These are phyloP conservation scores for Metschnikowia koreensis DNA, from an alignment of 805 yeast genomes.

Conservation along the genomic window DNA sequence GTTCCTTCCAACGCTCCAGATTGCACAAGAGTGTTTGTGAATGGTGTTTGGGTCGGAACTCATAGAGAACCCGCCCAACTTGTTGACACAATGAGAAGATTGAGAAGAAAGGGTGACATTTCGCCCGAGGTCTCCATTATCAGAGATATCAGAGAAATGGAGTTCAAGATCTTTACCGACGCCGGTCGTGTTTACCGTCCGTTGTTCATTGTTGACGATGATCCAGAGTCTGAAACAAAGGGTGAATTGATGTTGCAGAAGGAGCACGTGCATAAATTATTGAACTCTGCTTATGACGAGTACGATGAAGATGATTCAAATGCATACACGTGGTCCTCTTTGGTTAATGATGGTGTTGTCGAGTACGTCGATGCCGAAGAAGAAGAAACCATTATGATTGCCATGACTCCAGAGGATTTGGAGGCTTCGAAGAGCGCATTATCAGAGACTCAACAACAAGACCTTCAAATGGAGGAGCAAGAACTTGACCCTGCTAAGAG, in stretches of 20 bases:
- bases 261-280: constrained; percentile 73
- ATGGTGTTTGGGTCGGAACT: constrained; percentile 99
- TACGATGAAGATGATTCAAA: constrained; percentile 51
- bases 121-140: constrained; percentile 95
- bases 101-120: constrained; percentile 93
- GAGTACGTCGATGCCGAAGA: constrained; percentile 99
- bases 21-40: constrained; percentile 91
- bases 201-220: constrained; percentile 87
- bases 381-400: constrained; percentile 97
- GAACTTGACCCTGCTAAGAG: constrained; percentile 77
- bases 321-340: constrained; percentile 76
- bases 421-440: constrained; percentile 53
- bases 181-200: constrained; percentile 99
- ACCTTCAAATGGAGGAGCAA: constrained; percentile 41
- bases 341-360: constrained; percentile 81
- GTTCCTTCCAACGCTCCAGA: constrained; percentile 89
- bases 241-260: constrained; percentile 83
- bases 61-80: constrained; percentile 94
- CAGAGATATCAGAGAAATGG: constrained; percentile 95
- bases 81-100: constrained; percentile 83
- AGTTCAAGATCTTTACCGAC: constrained; percentile 93
- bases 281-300: constrained; percentile 63
- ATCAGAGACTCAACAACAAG: constrained; percentile 43
- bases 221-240: constrained; percentile 60
- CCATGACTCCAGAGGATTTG: constrained; percentile 97